Conservation (phyloP, 495 filamentous ascomycete genomes). For the Cetradonia linearis region DNA sequence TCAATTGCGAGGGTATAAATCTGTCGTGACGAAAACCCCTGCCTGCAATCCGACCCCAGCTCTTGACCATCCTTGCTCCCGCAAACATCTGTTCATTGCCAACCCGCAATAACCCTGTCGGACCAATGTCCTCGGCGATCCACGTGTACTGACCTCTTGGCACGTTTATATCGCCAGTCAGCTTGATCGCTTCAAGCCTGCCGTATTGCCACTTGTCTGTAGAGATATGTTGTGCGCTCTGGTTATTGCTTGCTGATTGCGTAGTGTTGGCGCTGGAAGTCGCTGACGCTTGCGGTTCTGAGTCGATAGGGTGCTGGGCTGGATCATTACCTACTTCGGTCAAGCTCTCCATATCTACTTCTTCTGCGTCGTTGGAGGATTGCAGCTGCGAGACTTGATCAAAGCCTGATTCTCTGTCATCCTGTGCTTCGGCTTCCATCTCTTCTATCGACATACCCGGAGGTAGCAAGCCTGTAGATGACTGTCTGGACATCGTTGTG, state of each 20-base stretch:
- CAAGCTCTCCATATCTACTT: too few relatives aligned
- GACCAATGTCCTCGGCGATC: constrained; percentile 63
- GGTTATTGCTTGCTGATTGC: not conserved
- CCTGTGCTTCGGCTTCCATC: constrained; percentile 1
- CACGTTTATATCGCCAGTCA: constrained; percentile 84
- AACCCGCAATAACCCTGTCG: constrained; percentile 47
- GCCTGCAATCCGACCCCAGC: constrained; percentile 65
- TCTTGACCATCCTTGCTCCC: constrained; percentile 66
- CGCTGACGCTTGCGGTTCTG: not conserved
- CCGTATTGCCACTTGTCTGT: constrained; percentile 31
- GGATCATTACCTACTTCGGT: not conserved
- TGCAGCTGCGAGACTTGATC: not conserved
- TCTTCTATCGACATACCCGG: not conserved
- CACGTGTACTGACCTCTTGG: constrained; percentile 79
- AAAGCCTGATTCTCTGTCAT: constrained; percentile 5
- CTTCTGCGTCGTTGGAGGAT: not conserved
- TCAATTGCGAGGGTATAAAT: constrained; percentile 63
- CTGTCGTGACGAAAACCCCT: constrained; percentile 58
- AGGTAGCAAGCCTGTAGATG: constrained; percentile 11
- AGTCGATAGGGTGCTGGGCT: not conserved
- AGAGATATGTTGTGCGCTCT: not conserved
- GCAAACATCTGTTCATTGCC: constrained; percentile 57
- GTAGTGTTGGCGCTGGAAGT: not conserved
- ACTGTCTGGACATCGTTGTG: constrained; percentile 12
- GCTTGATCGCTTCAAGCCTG: constrained; percentile 67